Conservation (phyloP, 331 rosid species). For the Acacia pycnantha region DNA sequence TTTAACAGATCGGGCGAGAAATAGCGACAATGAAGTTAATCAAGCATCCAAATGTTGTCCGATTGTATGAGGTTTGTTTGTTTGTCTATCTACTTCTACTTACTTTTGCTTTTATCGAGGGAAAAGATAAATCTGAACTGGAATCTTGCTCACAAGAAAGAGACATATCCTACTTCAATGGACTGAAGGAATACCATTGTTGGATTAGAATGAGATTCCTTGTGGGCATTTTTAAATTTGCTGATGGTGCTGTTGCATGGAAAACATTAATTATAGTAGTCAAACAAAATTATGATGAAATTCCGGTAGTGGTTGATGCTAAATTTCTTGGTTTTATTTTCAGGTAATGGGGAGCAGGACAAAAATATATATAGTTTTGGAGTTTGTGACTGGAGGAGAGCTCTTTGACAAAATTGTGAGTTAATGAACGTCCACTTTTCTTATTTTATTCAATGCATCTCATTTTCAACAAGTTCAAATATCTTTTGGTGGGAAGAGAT, state of each 20-base stretch:
- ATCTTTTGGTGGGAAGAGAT: not conserved
- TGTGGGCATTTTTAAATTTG: not conserved
- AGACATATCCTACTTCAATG: not conserved
- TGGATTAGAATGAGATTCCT: not conserved
- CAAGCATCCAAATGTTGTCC: conserved; percentile 95
- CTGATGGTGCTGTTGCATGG: not conserved
- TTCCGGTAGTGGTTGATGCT: not conserved
- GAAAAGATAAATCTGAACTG: not conserved
- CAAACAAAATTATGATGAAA: not conserved
- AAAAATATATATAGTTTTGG: conserved; percentile 91
- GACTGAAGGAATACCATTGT: not conserved
- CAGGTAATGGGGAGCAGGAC: conserved; percentile 98
- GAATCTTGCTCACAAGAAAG: not conserved
- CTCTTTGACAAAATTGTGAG: conserved; percentile 99
- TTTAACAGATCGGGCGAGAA: conserved; percentile 79
- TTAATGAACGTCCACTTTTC: conserved; percentile 20
- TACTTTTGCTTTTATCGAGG: not conserved
- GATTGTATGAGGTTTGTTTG: conserved; percentile 73
- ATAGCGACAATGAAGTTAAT: conserved; percentile 93
- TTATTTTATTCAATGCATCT: not conserved
- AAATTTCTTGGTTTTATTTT: conserved; percentile 19
- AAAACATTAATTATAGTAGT: not conserved
- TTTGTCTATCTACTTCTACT: conserved; percentile 8
- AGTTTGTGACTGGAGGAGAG: conserved; percentile 95
- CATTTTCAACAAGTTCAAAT: conserved; percentile 23